Percentiles rank a stretch among this genome's conserved stretches.
Evolutionary conservation across 352 stramenopile species (phyloP).

Genomic region (Phytophthora syringae): DNA sequence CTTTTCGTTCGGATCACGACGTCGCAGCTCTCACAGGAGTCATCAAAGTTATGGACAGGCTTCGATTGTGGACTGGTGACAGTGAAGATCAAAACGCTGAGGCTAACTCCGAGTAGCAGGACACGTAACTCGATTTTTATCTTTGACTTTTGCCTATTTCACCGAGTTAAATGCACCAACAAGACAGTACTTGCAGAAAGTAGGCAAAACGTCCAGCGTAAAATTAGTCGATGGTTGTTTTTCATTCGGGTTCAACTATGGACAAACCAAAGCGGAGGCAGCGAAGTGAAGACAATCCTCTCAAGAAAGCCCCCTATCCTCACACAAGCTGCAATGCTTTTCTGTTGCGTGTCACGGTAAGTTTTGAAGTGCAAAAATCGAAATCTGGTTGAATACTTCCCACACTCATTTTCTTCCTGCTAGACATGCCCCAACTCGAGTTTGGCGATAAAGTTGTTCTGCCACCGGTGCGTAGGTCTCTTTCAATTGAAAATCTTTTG

Average conservation of each 20-base stretch:
- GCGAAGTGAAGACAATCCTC: background rate
- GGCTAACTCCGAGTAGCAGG: too few species aligned
- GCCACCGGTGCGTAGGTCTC: constrained; percentile 39
- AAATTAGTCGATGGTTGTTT: constrained; percentile 2
- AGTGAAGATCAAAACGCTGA: too few species aligned
- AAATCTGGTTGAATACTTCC: too few species aligned
- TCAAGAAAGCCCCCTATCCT: constrained; percentile 10
- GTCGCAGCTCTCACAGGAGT: too few species aligned
- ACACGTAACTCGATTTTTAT: too few species aligned
- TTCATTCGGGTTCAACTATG: background rate
- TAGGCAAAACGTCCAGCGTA: background rate
- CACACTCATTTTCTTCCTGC: background rate
- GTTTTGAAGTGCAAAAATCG: too few species aligned
- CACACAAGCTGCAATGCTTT: constrained; percentile 58
- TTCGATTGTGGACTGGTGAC: too few species aligned
- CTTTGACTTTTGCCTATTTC: too few species aligned
- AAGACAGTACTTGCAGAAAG: too few species aligned
- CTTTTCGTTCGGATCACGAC: too few species aligned
- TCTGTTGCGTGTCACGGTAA: constrained; percentile 65
- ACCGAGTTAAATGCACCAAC: too few species aligned
- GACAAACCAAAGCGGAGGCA: background rate
- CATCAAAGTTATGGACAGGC: too few species aligned
- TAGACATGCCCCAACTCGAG: constrained; percentile 69
- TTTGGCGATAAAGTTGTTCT: constrained; percentile 75
- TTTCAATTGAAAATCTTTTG: background rate